Evolutionary conservation across 306 rosid species (phyloP), one percentile per base, ranked within the genome.

Genomic region (Rosa persica): DNA sequence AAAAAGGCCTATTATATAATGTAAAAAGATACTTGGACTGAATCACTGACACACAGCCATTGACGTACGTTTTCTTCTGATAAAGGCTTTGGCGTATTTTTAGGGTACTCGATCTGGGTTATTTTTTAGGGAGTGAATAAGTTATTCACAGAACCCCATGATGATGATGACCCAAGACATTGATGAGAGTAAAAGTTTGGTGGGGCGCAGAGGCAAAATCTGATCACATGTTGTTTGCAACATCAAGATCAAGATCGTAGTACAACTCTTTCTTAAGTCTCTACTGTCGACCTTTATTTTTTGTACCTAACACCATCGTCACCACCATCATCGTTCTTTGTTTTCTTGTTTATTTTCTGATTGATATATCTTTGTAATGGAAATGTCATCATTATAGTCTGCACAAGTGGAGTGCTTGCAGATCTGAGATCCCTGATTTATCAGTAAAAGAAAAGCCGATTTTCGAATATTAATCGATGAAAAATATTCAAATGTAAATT

Each of bases 71-170:
- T 75, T 75, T 68, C 52, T 42, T 62, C 61, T 44, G 79, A 47
- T 17, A 36, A 38, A 39, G 48, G 71, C 36, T 34, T 30, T 30
- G 60, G 72, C 72, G 79, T 30, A 75, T 46, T 46, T 75, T 20
- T 62, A 62, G 79, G 72, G 79, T 62, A 62, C 79, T 62, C 40
- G 57, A 43, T 42, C 73, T 68, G 34, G 73, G 70, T 40, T 40
- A 1, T n/a, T 23, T 13, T 40, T 40, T 5, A 0, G 67, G 67
- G 57, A 5, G 13, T 15, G 34, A 43, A 43, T 68, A n/a, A 42
- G 73, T 42, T 67, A 19, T 42, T 58, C 34, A 44, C 78, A 51
- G 20, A 34, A 36, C 76, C 30, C 64, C 25, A 72, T 16, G 42
- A 64, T 64, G 71, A 67, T 36, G 44, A 54, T 13, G 78, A 43